These are phyloP conservation scores for Yamadazyma taylorii DNA, from an alignment of 1,139 yeast genomes.

Conservation along the genomic window DNA sequence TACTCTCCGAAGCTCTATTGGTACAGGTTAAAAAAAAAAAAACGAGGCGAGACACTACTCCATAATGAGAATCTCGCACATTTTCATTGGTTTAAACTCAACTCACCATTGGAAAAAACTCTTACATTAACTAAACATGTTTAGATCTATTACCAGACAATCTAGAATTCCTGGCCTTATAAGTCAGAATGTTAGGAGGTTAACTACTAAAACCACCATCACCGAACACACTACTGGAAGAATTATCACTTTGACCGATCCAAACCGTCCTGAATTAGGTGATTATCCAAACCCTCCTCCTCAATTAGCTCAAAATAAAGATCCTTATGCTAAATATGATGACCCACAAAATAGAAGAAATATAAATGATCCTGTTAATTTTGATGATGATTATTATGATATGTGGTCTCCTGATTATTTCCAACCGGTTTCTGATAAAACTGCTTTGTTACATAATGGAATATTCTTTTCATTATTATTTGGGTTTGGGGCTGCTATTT, in stretches of 20 bases:
- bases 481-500: slow-evolving; percentile 54
- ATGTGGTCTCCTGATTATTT: slow-evolving; percentile 87
- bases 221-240: slow-evolving; percentile 44
- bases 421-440: slow-evolving; percentile 57
- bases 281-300: slow-evolving; percentile 44
- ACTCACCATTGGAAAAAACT: not conserved
- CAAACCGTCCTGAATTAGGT: slow-evolving; percentile 44
- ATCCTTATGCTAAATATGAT: slow-evolving; percentile 73
- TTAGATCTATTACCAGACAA: slow-evolving; percentile 12
- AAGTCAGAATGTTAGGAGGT: slow-evolving; percentile 18
- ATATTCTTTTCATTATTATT: slow-evolving; percentile 57
- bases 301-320: slow-evolving; percentile 61
- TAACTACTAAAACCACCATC: slow-evolving; percentile 41
- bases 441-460: slow-evolving; percentile 56
- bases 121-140: slow-evolving; percentile 9
- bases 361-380: slow-evolving; percentile 68
- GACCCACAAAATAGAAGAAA: slow-evolving; percentile 84
- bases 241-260: slow-evolving; percentile 45
- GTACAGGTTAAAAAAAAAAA: too few relatives aligned
- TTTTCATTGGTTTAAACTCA: slow-evolving; percentile 11
- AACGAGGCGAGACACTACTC: too few relatives aligned
- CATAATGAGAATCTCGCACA: slow-evolving; percentile 9
- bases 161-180: not conserved
- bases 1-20: too few relatives aligned
- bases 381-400: slow-evolving; percentile 72